Conservation (phyloP, 176 grass and related monocot genomes). For the Ananas comosus region DNA sequence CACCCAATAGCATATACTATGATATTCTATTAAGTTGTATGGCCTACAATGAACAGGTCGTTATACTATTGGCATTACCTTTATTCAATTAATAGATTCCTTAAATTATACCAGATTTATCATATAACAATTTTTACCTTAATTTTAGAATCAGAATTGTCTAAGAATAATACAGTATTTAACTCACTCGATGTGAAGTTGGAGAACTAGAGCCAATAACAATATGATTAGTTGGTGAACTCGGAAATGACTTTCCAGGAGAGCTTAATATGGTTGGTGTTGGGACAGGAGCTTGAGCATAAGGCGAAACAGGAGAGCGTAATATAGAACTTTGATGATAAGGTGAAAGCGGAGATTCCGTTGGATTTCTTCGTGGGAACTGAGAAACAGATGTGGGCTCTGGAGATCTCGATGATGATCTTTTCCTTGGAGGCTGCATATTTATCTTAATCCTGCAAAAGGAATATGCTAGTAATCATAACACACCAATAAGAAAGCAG, state of each 20-base stretch:
- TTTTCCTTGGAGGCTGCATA: conserved; percentile 78
- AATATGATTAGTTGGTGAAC: conserved; percentile 7
- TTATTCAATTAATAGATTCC: too few relatives aligned
- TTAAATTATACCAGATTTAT: neutral
- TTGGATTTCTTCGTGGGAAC: conserved; percentile 39
- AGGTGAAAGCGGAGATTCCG: conserved; percentile 56
- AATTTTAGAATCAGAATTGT: neutral
- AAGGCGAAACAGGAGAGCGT: conserved; percentile 37
- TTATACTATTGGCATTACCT: too few relatives aligned
- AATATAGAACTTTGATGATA: conserved; percentile 36
- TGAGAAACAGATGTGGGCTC: conserved; percentile 32
- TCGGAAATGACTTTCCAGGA: conserved; percentile 43
- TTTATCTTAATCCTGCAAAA: conserved; percentile 92
- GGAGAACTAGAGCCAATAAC: conserved; percentile 16
- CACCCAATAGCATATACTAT: too few relatives aligned
- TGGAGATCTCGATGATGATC: conserved; percentile 52
- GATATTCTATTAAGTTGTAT: too few relatives aligned
- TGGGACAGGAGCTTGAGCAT: conserved; percentile 32
- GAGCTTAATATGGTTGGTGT: conserved; percentile 29
- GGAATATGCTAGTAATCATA: neutral
- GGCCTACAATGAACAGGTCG: too few relatives aligned
- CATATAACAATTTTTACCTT: neutral
- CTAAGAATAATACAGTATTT: neutral
- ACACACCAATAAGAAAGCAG: conserved; percentile 1
- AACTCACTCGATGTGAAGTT: conserved; percentile 32